Evolutionary conservation across 2,329 filamentous ascomycete species (phyloP), one percentile per base, ranked within the genome.

Genomic region (Karstenula rhodostoma): DNA sequence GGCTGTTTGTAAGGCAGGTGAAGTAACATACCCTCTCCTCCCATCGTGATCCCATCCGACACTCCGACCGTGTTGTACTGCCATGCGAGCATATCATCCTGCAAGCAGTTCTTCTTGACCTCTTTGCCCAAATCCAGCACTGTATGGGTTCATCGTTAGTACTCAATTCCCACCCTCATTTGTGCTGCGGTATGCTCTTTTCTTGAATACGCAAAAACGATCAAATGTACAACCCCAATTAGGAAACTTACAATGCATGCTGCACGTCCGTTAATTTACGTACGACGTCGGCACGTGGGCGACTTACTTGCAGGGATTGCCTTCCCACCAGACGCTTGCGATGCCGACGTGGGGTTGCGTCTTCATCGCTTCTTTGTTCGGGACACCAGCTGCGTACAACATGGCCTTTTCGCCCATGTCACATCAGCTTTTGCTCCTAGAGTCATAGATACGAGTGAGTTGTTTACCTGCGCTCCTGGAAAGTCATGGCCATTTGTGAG

Each of bases 271-370:
- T 76, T 47, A 75, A 67, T 67, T 67, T 42, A 32, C 19, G 17
- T 6, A 61, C 66, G 62, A 61, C 56, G 60, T 65, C 47, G 27
- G 23, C 35, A 22, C 42, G 56, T 64, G 63, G 61, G 50, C 43
- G 54, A 85, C 89, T 80, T 79, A 92, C 89, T 97, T 97, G 87
- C 94, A 97, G 40, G 94, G 92, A 76, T 97, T 97, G 29, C 94
- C 94, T 79, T 97, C 93, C 94, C 94, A 98, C 94, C 94, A 97
- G 4, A 97, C 92, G 5, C 91, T 93, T 8, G 93, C 90, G 73
- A 97, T 88, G 59, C 94, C 94, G 27, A 98, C 91, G 65, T 98
- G 94, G 13, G 94, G 92, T 56, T 91, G 90, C 59, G 86, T 94
- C 80, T 94, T 94, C 92, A 98, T 96, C 72, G 89, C 88, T 58